Base-by-base conservation (phyloP, 345 rosid genomes). In the Acer yangbiense region DNA sequence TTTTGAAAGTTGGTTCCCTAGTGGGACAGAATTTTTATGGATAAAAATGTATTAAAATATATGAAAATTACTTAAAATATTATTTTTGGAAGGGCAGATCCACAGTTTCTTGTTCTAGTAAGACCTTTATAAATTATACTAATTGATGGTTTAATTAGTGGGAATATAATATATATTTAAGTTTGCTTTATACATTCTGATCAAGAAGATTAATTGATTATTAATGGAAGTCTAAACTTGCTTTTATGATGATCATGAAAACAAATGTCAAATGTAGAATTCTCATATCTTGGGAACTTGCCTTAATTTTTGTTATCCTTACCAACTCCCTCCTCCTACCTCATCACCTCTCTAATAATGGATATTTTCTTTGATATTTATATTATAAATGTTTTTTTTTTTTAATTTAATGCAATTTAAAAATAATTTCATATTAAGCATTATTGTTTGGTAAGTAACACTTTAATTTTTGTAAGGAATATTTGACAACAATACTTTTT, bases 1-100 rank as follows among this genome's bases (percentile, higher is more conserved):
- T 84, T 46, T 78, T 35, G 68, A 84, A 84, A 77, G 86, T 76
- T 66, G 85, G 77, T 80, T 80, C 64, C 60, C 69, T 32, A 41
- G 73, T 65, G 69, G 75, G 78, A 77, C 72, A 85, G 73, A 70
- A 76, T 63, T 75, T 75, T 12, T 72, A 78, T 57, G 82, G 75
- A 81, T 66, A 69, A 25, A 72, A 60, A 78, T 60, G 25, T 82
- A 25, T 67, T 43, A 1, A 62, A 11, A 35, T 35, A 35, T 35
- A 4, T 35, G 39, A 12, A 60, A 61, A 63, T 65, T 23, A 61
- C 68, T 35, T 35, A 2, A 66, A 27, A 69, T 43, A 43, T 43
- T 43, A 0, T 43, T 43, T 43, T 20, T 60, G 27, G 10, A 69
- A 44, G 67, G 21, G 9, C 5, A 64, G 46, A 73, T 78, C 50